These are phyloP conservation scores for Arthrocladium fulminans DNA, from an alignment of 2,329 filamentous ascomycete genomes.

Conservation along the genomic window DNA sequence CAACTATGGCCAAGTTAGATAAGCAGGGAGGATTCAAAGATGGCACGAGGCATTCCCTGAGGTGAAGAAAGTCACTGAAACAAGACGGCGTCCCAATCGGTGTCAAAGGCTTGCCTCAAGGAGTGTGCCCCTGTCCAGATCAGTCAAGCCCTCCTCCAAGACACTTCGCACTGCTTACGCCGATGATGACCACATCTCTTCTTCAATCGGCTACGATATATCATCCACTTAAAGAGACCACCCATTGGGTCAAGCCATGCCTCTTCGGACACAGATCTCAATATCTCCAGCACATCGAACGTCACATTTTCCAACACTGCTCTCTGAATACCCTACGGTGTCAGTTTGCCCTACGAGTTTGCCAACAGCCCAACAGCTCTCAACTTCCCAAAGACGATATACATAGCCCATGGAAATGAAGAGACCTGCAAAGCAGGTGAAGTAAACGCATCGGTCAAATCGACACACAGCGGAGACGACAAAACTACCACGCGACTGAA, in stretches of 20 bases:
- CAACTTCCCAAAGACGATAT: no score
- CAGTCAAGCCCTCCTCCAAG: slow-evolving; percentile 48
- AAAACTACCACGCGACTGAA: no score
- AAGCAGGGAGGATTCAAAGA: not conserved
- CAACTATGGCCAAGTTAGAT: not conserved
- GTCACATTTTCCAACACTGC: slow-evolving; percentile 37
- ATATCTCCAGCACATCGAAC: slow-evolving; percentile 36
- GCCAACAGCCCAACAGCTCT: no score
- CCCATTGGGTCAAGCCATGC: slow-evolving; percentile 34
- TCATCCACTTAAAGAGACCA: slow-evolving; percentile 40
- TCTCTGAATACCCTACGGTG: slow-evolving; percentile 31
- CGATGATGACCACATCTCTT: slow-evolving; percentile 51
- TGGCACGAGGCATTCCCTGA: no score
- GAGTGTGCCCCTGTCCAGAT: slow-evolving; percentile 59
- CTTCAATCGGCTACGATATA: slow-evolving; percentile 33
- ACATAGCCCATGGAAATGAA: no score
- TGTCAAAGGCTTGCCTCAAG: slow-evolving; percentile 62
- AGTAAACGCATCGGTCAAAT: no score
- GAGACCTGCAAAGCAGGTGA: no score
- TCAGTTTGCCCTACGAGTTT: no score
- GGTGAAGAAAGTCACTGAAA: no score
- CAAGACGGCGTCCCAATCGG: slow-evolving; percentile 73
- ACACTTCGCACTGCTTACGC: slow-evolving; percentile 48
- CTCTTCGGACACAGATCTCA: slow-evolving; percentile 31
- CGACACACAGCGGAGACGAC: no score